Percentiles rank a stretch among this genome's conserved stretches.
These are phyloP conservation scores for Heteromeles arbutifolia DNA, from an alignment of 306 rosid species.

Conservation along the genomic window DNA sequence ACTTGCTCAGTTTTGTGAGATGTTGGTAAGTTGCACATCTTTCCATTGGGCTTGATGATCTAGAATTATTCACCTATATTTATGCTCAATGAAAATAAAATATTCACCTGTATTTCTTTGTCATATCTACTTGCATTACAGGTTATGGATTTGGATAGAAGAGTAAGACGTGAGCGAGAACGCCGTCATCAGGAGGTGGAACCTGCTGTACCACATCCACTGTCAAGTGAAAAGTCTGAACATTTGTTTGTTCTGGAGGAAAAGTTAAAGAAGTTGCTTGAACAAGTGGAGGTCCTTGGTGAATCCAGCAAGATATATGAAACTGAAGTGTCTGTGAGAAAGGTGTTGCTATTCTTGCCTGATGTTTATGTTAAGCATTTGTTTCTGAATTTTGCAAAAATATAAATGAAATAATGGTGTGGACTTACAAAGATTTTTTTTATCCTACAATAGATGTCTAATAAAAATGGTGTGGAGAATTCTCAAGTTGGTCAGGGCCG, in stretches of 20 bases:
- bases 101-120: background rate
- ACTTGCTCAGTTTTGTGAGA: conserved; percentile 81
- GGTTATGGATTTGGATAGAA: conserved; percentile 86
- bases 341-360: conserved; percentile 35
- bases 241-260: conserved; percentile 70
- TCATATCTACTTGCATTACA: conserved; percentile 16
- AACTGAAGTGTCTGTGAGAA: conserved; percentile 75
- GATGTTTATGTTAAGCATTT: background rate
- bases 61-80: background rate
- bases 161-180: conserved; percentile 73
- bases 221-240: conserved; percentile 57
- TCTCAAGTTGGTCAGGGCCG: conserved; percentile 23
- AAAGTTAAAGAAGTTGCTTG: conserved; percentile 68
- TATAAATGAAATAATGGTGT: background rate
- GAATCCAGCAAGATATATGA: conserved; percentile 88
- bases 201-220: conserved; percentile 53
- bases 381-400: background rate
- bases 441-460: conserved; percentile 35
- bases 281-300: conserved; percentile 80
- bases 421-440: background rate
- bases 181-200: conserved; percentile 68
- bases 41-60: background rate
- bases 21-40: conserved; percentile 45
- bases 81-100: background rate
- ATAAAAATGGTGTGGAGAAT: conserved; percentile 35